Conservation (phyloP, 768 basidiomycete species). For the Psilocybe sp. region DNA sequence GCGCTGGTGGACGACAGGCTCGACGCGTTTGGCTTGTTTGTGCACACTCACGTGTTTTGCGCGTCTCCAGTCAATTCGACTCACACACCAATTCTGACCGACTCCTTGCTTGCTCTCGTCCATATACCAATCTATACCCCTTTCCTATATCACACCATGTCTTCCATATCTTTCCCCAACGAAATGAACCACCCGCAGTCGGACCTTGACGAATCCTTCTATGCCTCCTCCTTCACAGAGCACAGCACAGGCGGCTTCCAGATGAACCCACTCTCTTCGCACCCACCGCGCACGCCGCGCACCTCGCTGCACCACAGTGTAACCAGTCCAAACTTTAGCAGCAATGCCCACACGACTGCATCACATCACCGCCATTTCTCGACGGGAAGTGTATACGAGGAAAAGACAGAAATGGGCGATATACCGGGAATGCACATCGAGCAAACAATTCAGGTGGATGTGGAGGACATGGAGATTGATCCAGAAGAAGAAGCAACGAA, state of each 20-base stretch:
- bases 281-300: constrained; percentile 76
- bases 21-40: constrained; percentile 18
- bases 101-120: constrained; percentile 1
- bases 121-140: background rate
- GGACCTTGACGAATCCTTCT: constrained; percentile 49
- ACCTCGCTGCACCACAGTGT: constrained; percentile 41
- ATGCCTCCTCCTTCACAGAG: constrained; percentile 46
- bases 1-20: background rate
- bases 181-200: constrained; percentile 34
- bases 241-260: constrained; percentile 61
- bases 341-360: too few species aligned
- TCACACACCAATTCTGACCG: constrained; percentile 4
- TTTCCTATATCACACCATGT: constrained; percentile 39
- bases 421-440: constrained; percentile 27
- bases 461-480: constrained; percentile 46
- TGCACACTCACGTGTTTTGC: constrained; percentile 16
- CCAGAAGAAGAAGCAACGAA: constrained; percentile 46
- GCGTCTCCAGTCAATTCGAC: constrained; percentile 9
- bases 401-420: constrained; percentile 17
- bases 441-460: constrained; percentile 29
- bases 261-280: constrained; percentile 78
- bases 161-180: constrained; percentile 63
- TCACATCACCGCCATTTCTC: constrained; percentile 28
- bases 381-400: constrained; percentile 39
- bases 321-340: constrained; percentile 7